Percentiles rank a stretch among this genome's conserved stretches.
phyloP scores from a whole-genome alignment of 1,139 yeast genomes.

The Yamadazyma spencermartinsiae region DNA sequence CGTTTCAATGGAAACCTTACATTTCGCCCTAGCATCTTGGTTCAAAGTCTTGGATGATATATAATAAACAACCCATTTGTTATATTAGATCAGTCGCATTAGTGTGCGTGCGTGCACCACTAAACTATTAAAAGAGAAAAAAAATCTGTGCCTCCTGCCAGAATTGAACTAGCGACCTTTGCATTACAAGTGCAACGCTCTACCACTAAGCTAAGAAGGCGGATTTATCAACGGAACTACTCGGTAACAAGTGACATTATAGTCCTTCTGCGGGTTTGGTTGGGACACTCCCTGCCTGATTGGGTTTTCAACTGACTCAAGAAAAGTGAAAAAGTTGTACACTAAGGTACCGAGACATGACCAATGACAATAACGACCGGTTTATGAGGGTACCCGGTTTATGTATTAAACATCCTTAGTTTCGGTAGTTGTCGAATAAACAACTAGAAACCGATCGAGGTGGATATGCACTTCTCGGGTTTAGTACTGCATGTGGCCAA shows the following conservation, averaged over 20 bases:
- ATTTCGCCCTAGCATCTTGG: background rate
- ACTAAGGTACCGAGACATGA: too few species aligned
- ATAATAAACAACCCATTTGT: background rate
- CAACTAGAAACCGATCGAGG: too few species aligned
- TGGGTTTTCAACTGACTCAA: too few species aligned
- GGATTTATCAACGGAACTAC: background rate
- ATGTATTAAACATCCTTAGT: too few species aligned
- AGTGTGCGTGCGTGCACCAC: background rate
- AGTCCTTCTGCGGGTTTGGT: too few species aligned
- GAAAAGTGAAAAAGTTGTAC: too few species aligned
- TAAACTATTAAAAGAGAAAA: constrained; percentile 3
- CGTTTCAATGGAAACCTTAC: background rate
- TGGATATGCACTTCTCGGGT: background rate
- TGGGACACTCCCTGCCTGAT: too few species aligned
- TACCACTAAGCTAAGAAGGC: constrained; percentile 93
- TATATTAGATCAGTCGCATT: background rate
- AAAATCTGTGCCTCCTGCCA: constrained; percentile 72
- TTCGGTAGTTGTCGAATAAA: too few species aligned
- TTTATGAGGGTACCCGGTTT: too few species aligned
- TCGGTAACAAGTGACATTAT: too few species aligned
- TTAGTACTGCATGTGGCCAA: background rate
- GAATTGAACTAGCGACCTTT: constrained; percentile 94
- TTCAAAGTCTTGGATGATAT: background rate
- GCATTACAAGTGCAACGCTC: constrained; percentile 97
- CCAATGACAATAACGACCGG: too few species aligned